Percentiles rank a stretch among this genome's conserved stretches.
phyloP scores from a whole-genome alignment of 352 stramenopile genomes.

The Globisporangium parvum region DNA sequence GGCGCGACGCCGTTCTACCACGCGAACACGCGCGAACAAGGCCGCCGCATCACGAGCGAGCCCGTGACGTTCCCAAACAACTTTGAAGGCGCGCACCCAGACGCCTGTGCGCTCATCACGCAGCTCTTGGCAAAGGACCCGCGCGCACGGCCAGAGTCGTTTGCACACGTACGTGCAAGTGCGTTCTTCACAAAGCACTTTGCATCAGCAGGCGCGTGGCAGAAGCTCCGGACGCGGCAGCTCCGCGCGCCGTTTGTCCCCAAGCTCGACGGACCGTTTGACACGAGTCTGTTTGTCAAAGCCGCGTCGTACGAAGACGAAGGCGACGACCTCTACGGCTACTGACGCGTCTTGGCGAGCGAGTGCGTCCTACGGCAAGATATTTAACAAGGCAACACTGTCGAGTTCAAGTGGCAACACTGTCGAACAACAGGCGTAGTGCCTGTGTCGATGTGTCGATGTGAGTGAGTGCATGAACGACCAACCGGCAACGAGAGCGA shows the following conservation, averaged over 20 bases:
- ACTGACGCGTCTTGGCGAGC: no score
- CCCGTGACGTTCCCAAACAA: slow-evolving; percentile 61
- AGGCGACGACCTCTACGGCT: slow-evolving; percentile 28
- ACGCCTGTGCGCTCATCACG: slow-evolving; percentile 46
- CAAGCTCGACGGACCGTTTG: slow-evolving; percentile 52
- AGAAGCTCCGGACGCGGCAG: slow-evolving; percentile 36
- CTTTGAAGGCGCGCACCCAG: slow-evolving; percentile 49
- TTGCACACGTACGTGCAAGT: slow-evolving; percentile 42
- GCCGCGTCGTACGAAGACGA: slow-evolving; percentile 15
- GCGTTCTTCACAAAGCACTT: slow-evolving; percentile 49
- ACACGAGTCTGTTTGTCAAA: slow-evolving; percentile 63
- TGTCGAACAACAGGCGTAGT: no score
- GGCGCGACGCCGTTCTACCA: slow-evolving; percentile 87
- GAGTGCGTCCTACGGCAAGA: no score
- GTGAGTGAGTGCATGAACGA: no score
- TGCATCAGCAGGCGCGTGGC: slow-evolving; percentile 28
- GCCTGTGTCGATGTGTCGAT: no score
- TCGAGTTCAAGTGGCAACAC: no score
- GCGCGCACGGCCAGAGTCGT: slow-evolving; percentile 27
- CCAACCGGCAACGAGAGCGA: no score
- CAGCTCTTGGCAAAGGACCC: slow-evolving; percentile 56
- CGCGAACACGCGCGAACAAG: slow-evolving; percentile 69
- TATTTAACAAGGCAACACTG: no score
- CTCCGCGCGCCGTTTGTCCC: slow-evolving; percentile 50
- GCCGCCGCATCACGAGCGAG: slow-evolving; percentile 63